Evolutionary conservation across 1,139 yeast genomes (phyloP).

Genomic region (Yamadazyma siamensis): DNA sequence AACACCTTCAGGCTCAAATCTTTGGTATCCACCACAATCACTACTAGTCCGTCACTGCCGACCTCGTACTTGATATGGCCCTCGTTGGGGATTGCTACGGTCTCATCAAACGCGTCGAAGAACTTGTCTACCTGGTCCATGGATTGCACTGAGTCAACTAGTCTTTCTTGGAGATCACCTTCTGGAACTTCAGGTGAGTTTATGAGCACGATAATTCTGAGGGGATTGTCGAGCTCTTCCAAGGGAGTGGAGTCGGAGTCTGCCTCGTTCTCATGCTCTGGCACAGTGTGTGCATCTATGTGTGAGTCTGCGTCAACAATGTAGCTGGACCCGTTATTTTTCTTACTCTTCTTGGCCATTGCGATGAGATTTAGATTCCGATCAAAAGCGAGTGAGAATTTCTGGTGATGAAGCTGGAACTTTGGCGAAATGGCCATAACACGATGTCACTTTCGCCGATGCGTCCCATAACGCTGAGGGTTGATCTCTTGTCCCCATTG

Average conservation of each 20-base stretch:
- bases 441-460: no score
- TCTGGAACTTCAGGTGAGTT: conserved; percentile 26
- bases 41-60: conserved; percentile 68
- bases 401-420: no score
- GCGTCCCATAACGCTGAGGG: no score
- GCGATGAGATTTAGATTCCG: no score
- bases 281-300: conserved; percentile 3
- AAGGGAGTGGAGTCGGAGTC: conserved; percentile 15
- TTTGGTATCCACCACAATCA: conserved; percentile 47
- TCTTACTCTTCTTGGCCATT: conserved; percentile 17
- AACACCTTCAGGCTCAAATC: conserved; percentile 30
- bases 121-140: conserved; percentile 53
- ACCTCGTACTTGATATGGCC: conserved; percentile 68
- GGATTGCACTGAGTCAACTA: conserved; percentile 43
- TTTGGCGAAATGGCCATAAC: no score
- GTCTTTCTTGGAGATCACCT: conserved; percentile 52
- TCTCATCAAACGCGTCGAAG: conserved; percentile 60
- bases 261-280: conserved; percentile 4
- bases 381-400: not conserved
- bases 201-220: conserved; percentile 38
- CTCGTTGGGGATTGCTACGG: conserved; percentile 63
- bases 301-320: conserved; percentile 7
- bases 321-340: conserved; percentile 15
- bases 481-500: no score
- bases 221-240: conserved; percentile 42